Evolutionary conservation across 148 eudicot genomes (phyloP).

Genomic region (Chenopodium formosanum): DNA sequence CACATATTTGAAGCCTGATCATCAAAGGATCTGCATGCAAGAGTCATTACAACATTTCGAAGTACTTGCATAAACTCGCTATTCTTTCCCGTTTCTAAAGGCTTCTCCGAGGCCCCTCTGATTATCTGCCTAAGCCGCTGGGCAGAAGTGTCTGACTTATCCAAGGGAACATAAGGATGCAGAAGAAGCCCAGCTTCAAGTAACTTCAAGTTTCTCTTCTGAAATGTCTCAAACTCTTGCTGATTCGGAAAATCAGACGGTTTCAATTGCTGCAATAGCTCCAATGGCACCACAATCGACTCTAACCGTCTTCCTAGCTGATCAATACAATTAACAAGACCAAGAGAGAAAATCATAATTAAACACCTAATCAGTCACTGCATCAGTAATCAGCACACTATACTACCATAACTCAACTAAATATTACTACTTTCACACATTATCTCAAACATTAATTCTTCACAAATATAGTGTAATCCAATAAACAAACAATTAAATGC

Average conservation of each 20-base stretch:
- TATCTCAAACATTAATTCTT: neutral
- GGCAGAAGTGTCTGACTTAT: conserved; percentile 47
- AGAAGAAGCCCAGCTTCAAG: conserved; percentile 85
- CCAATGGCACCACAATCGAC: conserved; percentile 75
- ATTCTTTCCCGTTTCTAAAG: conserved; percentile 71
- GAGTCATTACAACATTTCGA: conserved; percentile 54
- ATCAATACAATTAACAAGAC: neutral
- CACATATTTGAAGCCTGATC: conserved; percentile 58
- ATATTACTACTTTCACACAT: neutral
- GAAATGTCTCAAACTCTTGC: conserved; percentile 72
- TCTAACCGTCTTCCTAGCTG: conserved; percentile 91
- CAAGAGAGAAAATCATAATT: neutral
- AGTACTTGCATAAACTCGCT: conserved; percentile 66
- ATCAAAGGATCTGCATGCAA: conserved; percentile 76
- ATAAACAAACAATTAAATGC: too few species aligned
- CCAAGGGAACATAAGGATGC: conserved; percentile 69
- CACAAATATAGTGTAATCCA: too few species aligned
- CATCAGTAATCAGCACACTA: neutral
- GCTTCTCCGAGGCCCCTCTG: conserved; percentile 47
- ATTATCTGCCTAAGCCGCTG: conserved; percentile 65
- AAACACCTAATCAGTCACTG: neutral
- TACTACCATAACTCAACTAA: neutral
- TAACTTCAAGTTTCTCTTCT: conserved; percentile 70
- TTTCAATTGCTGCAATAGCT: conserved; percentile 77
- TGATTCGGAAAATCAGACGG: conserved; percentile 70